phyloP scores from a whole-genome alignment of 176 grass and related monocot species.

The Paspalum notatum region DNA sequence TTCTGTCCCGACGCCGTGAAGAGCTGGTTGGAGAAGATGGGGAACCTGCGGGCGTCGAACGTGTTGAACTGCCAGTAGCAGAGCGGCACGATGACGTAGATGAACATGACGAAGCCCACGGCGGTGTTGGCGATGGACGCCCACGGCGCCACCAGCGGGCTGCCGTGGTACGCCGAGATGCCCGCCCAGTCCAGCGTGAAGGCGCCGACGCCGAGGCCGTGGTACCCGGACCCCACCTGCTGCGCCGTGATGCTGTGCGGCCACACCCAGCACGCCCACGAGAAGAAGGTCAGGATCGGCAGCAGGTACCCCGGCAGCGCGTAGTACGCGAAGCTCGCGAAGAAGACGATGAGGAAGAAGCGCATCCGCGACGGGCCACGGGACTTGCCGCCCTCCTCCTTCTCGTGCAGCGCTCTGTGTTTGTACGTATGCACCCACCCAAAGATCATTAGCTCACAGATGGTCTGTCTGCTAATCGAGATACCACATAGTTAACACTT shows the following conservation, averaged over 20 bases:
- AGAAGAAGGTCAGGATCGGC: conserved; percentile 93
- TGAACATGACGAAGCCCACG: conserved; percentile 90
- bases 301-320: conserved; percentile 79
- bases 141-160: conserved; percentile 92
- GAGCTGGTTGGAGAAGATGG: conserved; percentile 97
- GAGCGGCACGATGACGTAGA: conserved; percentile 90
- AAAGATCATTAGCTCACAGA: background rate
- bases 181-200: conserved; percentile 98
- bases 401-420: conserved; percentile 87
- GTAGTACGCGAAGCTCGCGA: conserved; percentile 85
- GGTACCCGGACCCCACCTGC: conserved; percentile 90
- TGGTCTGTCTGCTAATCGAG: no score
- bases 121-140: conserved; percentile 91
- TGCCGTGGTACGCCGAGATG: conserved; percentile 96
- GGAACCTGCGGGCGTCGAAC: conserved; percentile 82
- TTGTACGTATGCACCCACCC: background rate
- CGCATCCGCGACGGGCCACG: conserved; percentile 73
- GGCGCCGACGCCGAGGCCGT: conserved; percentile 83
- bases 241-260: conserved; percentile 90
- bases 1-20: conserved; percentile 73
- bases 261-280: conserved; percentile 93
- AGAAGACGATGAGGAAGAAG: conserved; percentile 88
- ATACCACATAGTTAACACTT: background rate
- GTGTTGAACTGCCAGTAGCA: conserved; percentile 98
- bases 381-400: conserved; percentile 44